Evolutionary conservation across 2,329 filamentous ascomycete species (phyloP).

Genomic region (Hirsutella thompsonii): DNA sequence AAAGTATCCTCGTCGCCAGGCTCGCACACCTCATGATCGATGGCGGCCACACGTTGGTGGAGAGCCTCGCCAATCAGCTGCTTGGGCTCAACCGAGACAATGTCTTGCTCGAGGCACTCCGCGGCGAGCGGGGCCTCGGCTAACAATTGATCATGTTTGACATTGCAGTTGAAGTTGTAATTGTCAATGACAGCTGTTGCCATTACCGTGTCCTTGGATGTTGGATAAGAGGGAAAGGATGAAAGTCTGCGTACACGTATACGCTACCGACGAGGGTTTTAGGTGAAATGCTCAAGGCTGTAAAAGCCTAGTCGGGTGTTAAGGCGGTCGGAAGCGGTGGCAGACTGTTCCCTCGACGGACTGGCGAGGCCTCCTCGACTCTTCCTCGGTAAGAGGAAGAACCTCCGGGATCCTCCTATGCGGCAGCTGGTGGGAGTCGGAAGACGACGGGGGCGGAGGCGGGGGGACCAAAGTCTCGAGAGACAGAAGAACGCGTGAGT

Average conservation of each 20-base stretch:
- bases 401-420: slow-evolving; percentile 96
- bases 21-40: slow-evolving; percentile 80
- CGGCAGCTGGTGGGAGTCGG: slow-evolving; percentile 80
- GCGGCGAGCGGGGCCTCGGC: slow-evolving; percentile 29
- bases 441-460: slow-evolving; percentile 37
- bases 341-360: slow-evolving; percentile 80
- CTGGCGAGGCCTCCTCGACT: slow-evolving; percentile 98
- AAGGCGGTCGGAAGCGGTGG: slow-evolving; percentile 93
- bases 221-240: slow-evolving; percentile 8
- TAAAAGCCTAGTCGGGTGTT: slow-evolving; percentile 39
- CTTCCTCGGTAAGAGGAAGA: slow-evolving; percentile 99
- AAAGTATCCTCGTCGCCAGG: slow-evolving; percentile 95
- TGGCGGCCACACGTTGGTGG: slow-evolving; percentile 67
- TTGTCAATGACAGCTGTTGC: slow-evolving; percentile 46
- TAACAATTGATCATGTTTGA: slow-evolving; percentile 34
- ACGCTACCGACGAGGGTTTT: not conserved
- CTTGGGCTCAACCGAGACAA: slow-evolving; percentile 45
- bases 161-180: slow-evolving; percentile 34
- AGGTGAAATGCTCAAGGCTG: not conserved
- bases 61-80: slow-evolving; percentile 77
- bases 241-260: not conserved
- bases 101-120: slow-evolving; percentile 25
- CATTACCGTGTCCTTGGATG: slow-evolving; percentile 49
- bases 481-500: slow-evolving; percentile 34
- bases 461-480: slow-evolving; percentile 34